Base-by-base conservation (phyloP, 305 asterid genomes). In the Rubia tinctorum region DNA sequence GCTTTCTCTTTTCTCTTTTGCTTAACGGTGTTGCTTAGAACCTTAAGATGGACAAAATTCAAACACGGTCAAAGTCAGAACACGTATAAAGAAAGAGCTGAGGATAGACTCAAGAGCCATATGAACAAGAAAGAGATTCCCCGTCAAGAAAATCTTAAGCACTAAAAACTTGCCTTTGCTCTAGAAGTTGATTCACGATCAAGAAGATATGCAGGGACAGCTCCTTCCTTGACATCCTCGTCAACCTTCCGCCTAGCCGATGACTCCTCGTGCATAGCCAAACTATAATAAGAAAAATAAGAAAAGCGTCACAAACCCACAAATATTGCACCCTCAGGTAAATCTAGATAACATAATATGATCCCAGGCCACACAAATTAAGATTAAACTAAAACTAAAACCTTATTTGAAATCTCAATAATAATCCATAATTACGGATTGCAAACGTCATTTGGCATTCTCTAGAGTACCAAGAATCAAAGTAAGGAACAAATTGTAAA, bases 171-270 rank as follows among this genome's bases (percentile, higher is more conserved):
- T 78, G 84, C 99, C 98, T 92, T 94, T 1, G 98, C 95, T 77
- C 99, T 85, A n/a, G 97, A 84, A 49, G 99, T 95, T 73, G 85
- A 88, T 55, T 95, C 96, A 90, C 99, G 98, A 80, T 95, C 99
- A 74, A 95, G 92, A 80, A 95, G 96, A 84, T 95, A 95, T 25
- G 98, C 96, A 81, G 99, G 99, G 73, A 89, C 77, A 75, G 98
- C 98, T 13, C 99, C 98, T 42, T 89, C 97, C 15, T 74, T 91
- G 56, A 92, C 99, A 73, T 88, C 83, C 67, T 93, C 98, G 66
- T 92, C 99, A 82, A 89, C 96, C 86, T 90, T 90, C 79, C 96
- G 94, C 73, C 96, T 80, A 43, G 78, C 73, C 42, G 92, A 87
- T 66, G 96, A 89, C 86, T 95, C 99, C 71, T 92, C 97, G 40